phyloP scores from a whole-genome alignment of 805 yeast species.

The Candida ascalaphidarum region DNA sequence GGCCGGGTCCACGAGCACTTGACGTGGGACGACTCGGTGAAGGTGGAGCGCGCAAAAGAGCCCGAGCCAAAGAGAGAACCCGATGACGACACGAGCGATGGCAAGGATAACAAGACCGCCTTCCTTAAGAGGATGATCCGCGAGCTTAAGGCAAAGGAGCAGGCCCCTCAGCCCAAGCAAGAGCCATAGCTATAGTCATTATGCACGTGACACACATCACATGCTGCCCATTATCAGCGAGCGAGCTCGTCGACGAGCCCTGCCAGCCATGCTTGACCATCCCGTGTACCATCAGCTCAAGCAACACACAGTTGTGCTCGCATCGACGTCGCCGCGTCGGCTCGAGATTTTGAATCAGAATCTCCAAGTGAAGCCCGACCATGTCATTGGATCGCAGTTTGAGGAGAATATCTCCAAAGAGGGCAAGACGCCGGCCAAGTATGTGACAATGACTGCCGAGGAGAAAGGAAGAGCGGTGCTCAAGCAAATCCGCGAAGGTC shows the following conservation, averaged over 20 bases:
- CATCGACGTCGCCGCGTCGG: slow-evolving; percentile 82
- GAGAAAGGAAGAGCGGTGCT: slow-evolving; percentile 63
- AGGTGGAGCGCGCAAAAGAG: slow-evolving; percentile 8
- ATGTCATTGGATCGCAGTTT: slow-evolving; percentile 56
- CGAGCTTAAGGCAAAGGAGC: not conserved
- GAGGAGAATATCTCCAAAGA: slow-evolving; percentile 67
- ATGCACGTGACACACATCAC: too few species aligned
- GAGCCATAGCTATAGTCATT: too few species aligned
- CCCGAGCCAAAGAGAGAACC: slow-evolving; percentile 6
- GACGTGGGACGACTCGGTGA: slow-evolving; percentile 17
- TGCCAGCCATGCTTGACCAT: slow-evolving; percentile 1
- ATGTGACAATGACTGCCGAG: slow-evolving; percentile 63
- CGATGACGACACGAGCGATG: slow-evolving; percentile 6
- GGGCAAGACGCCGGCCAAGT: slow-evolving; percentile 35
- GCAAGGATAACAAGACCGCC: slow-evolving; percentile 6
- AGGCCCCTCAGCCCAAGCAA: too few species aligned
- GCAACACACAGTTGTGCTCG: slow-evolving; percentile 44
- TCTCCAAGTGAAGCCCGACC: slow-evolving; percentile 24
- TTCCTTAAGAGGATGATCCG: slow-evolving; percentile 14
- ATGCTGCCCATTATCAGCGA: too few species aligned
- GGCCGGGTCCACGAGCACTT: slow-evolving; percentile 34
- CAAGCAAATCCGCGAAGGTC: slow-evolving; percentile 22
- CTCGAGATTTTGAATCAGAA: slow-evolving; percentile 53
- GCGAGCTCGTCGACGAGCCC: too few species aligned
- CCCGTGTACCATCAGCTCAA: slow-evolving; percentile 13